Evolutionary conservation across 129 eudicot species (phyloP).

Genomic region (Flaveria sonorensis): DNA sequence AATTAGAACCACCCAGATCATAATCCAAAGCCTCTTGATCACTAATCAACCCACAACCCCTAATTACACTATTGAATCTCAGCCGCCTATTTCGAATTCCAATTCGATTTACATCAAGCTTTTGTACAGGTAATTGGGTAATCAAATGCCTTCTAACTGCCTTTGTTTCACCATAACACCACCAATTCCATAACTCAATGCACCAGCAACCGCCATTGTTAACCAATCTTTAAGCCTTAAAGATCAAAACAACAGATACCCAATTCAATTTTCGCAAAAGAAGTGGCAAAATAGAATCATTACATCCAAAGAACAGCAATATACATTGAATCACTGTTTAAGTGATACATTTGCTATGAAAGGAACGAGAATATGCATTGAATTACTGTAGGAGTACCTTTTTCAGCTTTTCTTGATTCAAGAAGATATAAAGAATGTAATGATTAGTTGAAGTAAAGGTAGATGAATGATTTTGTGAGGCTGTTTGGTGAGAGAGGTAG

Average conservation of each 20-base stretch:
- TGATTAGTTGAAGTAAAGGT: too few relatives aligned
- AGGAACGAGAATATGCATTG: background rate
- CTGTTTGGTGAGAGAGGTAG: too few relatives aligned
- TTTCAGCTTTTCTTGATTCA: background rate
- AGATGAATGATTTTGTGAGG: too few relatives aligned
- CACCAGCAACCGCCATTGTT: conserved; percentile 50
- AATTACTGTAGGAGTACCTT: conserved; percentile 6
- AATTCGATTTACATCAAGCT: conserved; percentile 13
- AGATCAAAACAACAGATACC: conserved; percentile 25
- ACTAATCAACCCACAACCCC: conserved; percentile 49
- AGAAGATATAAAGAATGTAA: too few relatives aligned
- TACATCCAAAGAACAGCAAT: background rate
- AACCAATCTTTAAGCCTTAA: conserved; percentile 1
- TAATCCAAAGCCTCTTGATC: conserved; percentile 47
- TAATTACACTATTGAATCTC: conserved; percentile 42
- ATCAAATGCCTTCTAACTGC: conserved; percentile 28
- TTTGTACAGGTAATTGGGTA: conserved; percentile 19
- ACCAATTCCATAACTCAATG: conserved; percentile 42
- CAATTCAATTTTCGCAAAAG: conserved; percentile 38
- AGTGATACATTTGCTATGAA: too few relatives aligned
- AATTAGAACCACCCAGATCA: conserved; percentile 39
- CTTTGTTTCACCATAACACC: conserved; percentile 39
- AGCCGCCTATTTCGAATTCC: conserved; percentile 35
- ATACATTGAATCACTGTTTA: background rate
- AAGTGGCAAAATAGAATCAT: background rate